Conservation (phyloP, 495 filamentous ascomycete species). For the Ascodesmis nigricans region DNA sequence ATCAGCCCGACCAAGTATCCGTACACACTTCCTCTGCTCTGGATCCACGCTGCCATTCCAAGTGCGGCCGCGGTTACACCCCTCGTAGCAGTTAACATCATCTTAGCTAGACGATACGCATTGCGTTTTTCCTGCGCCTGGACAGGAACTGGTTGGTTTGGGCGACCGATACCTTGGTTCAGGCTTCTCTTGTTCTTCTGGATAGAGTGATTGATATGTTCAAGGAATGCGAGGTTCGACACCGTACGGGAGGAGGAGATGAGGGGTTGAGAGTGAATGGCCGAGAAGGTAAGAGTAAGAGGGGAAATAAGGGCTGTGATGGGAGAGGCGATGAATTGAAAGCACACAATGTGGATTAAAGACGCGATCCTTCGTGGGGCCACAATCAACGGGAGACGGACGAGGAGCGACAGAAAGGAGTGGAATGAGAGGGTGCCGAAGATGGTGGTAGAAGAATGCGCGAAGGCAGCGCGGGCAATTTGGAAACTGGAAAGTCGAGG, state of each 20-base stretch:
- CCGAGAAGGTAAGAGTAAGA: constrained; percentile 72
- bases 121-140: too few relatives aligned
- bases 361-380: constrained; percentile 49
- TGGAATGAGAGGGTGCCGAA: constrained; percentile 83
- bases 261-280: constrained; percentile 76
- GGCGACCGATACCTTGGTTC: constrained; percentile 26
- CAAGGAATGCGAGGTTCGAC: constrained; percentile 52
- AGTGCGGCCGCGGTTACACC: constrained; percentile 73
- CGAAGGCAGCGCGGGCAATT: constrained; percentile 60
- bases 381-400: constrained; percentile 68
- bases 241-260: constrained; percentile 51
- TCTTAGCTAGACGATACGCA: constrained; percentile 73
- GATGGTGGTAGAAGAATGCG: constrained; percentile 61
- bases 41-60: constrained; percentile 93
- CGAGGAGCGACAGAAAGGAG: constrained; percentile 51
- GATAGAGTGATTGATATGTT: too few relatives aligned
- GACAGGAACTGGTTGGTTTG: constrained; percentile 24
- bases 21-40: constrained; percentile 68
- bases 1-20: constrained; percentile 85
- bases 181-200: constrained; percentile 26
- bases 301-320: constrained; percentile 73
- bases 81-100: constrained; percentile 73
- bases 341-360: constrained; percentile 34
- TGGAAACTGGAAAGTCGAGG: constrained; percentile 53
- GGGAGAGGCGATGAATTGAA: constrained; percentile 61